Evolutionary conservation across 331 rosid genomes (phyloP).

Genomic region (Stylosanthes scabra): DNA sequence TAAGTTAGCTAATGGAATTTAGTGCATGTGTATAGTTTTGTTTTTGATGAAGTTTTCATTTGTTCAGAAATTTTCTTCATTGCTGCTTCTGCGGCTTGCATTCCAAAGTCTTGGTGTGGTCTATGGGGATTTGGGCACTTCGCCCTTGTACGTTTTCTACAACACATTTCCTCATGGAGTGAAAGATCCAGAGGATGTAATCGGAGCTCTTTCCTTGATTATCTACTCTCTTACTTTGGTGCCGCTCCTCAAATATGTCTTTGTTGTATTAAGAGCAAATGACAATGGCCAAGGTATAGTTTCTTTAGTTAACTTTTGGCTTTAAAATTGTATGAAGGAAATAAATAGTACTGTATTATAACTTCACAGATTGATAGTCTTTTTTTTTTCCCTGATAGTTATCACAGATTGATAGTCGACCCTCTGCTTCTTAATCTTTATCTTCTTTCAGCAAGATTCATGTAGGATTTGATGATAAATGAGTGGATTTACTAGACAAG

Average conservation of each 20-base stretch:
- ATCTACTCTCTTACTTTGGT: constrained; percentile 96
- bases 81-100: constrained; percentile 92
- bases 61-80: constrained; percentile 80
- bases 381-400: no score
- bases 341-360: constrained; percentile 27
- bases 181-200: constrained; percentile 75
- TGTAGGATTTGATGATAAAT: not conserved
- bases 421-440: not conserved
- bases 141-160: constrained; percentile 94
- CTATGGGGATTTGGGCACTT: constrained; percentile 98
- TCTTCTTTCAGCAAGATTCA: constrained; percentile 1
- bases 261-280: constrained; percentile 88
- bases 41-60: constrained; percentile 47
- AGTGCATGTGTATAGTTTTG: constrained; percentile 9
- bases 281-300: constrained; percentile 97
- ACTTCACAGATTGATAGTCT: constrained; percentile 3
- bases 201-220: constrained; percentile 96
- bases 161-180: constrained; percentile 88
- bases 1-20: constrained; percentile 22
- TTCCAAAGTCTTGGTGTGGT: constrained; percentile 99
- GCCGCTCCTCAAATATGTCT: constrained; percentile 92
- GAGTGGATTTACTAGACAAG: not conserved
- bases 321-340: constrained; percentile 23
- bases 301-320: constrained; percentile 31
- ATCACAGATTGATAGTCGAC: constrained; percentile 1